These are phyloP conservation scores for Vigna angularis DNA, from an alignment of 306 rosid species.

Conservation along the genomic window DNA sequence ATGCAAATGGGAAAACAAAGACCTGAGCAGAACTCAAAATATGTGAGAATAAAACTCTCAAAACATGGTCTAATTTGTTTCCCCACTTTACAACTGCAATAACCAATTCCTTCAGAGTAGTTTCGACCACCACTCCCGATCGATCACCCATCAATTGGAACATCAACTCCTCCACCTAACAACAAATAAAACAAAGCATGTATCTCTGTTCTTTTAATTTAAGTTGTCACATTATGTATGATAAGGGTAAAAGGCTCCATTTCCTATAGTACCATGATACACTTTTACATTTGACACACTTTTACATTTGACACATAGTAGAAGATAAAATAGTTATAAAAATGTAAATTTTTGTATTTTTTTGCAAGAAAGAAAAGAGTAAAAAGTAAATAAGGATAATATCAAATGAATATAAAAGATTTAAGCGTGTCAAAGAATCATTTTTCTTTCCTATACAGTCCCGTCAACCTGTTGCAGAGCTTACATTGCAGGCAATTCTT, in stretches of 20 bases:
- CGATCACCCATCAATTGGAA: constrained; percentile 94
- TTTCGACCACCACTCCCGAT: constrained; percentile 94
- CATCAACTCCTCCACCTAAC: constrained; percentile 94
- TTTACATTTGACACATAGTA: too few species aligned
- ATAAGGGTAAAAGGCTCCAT: constrained; percentile 69
- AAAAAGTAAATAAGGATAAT: too few species aligned
- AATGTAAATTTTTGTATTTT: too few species aligned
- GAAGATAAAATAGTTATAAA: too few species aligned
- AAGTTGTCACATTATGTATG: constrained; percentile 49
- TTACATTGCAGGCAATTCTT: constrained; percentile 94
- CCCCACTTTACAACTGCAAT: constrained; percentile 93
- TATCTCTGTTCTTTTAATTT: constrained; percentile 35
- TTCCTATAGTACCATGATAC: constrained; percentile 50
- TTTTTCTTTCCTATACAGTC: constrained; percentile 60
- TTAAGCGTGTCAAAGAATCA: too few species aligned
- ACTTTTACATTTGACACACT: too few species aligned
- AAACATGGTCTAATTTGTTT: constrained; percentile 75
- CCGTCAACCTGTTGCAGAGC: constrained; percentile 85
- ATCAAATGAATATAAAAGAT: too few species aligned
- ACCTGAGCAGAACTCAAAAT: constrained; percentile 82
- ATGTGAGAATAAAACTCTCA: constrained; percentile 73
- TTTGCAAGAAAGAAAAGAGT: too few species aligned
- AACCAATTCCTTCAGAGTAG: constrained; percentile 78
- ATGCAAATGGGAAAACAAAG: constrained; percentile 37
- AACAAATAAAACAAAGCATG: constrained; percentile 54